Evolutionary conservation across 225 moss, liverwort and hornwort species (phyloP), one percentile per base, ranked within the genome.

Genomic region (Ulota crispa): DNA sequence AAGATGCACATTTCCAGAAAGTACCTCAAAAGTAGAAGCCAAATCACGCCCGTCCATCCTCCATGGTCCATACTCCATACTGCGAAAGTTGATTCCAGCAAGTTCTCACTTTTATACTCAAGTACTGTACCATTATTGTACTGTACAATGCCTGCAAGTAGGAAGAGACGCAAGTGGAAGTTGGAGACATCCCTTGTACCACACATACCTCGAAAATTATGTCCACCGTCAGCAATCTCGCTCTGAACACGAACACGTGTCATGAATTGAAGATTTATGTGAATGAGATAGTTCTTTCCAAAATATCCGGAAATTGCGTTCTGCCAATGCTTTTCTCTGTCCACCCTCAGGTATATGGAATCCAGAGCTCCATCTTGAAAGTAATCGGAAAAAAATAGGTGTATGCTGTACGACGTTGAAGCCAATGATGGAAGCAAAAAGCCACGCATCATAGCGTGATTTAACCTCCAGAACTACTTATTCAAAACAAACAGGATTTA

Each of bases 11-110:
- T 16, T 62, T 43, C 42, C 68, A 41, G 50, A 72, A 32, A 61
- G 68, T 69, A 68, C 82, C 78, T 82, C 27, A 9, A n/a, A 6
- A 20, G 45, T 45, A 7, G 34, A 36, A 81, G 85, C 32, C 28
- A 42, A 27, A 68, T 68, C 63, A 23, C 23, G 52, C 45, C 45
- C 14, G 13, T 45, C 43, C 45, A 45, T 45, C 45, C 45, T 45
- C 45, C 45, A 45, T 4, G 45, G 45, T 45, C 45, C 45, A 45
- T 14, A 45, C 45, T 45, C 45, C 45, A 45, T 14, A 45, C 45
- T 45, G 4, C 13, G 45, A 45, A 43, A 0, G 11, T 43, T 43
- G 43, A 43, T 43, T n/a, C 37, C 64, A 36, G 47, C 6, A 57
- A 30, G 50, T 67, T 57, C 53, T 80, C 53, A 47, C 6, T 28